These are phyloP conservation scores for Alternaria alternata DNA, from an alignment of 2,329 filamentous ascomycete genomes.

Conservation along the genomic window DNA sequence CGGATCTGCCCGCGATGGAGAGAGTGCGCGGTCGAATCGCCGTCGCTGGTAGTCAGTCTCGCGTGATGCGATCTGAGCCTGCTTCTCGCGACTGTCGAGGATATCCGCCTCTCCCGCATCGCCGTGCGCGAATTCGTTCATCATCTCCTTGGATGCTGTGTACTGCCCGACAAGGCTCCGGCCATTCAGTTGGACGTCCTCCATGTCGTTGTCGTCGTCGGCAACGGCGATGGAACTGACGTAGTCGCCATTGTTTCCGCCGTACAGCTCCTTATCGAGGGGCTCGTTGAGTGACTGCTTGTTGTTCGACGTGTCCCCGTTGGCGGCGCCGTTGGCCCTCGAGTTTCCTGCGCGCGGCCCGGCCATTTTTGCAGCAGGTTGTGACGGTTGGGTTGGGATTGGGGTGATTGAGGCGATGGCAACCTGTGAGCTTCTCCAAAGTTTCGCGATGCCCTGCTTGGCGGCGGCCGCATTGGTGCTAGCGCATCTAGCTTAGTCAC, in stretches of 20 bases:
- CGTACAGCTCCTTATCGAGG: constrained; percentile 87
- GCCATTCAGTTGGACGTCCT: constrained; percentile 69
- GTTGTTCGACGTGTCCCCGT: constrained; percentile 81
- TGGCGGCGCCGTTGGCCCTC: constrained; percentile 78
- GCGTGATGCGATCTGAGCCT: constrained; percentile 87
- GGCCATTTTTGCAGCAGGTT: constrained; percentile 46
- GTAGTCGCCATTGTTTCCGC: constrained; percentile 78
- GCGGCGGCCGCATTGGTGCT: constrained; percentile 15
- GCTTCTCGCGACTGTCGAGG: constrained; percentile 84
- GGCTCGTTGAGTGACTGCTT: constrained; percentile 91
- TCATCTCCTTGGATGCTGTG: constrained; percentile 88
- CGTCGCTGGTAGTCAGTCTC: constrained; percentile 98
- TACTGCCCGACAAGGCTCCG: constrained; percentile 91
- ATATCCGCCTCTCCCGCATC: constrained; percentile 94
- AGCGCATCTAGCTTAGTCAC: constrained; percentile 16
- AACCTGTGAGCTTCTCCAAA: constrained; percentile 19
- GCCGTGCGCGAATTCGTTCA: constrained; percentile 91
- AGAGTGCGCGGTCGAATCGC: constrained; percentile 83
- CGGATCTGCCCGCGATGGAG: constrained; percentile 84
- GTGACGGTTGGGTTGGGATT: constrained; percentile 19
- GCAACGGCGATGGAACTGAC: constrained; percentile 85
- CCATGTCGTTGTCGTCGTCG: constrained; percentile 81
- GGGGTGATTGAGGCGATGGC: constrained; percentile 23
- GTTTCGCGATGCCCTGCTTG: constrained; percentile 22
- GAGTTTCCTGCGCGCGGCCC: constrained; percentile 65